Percentiles rank a stretch among this genome's conserved stretches.
Conservation (phyloP, 2,329 filamentous ascomycete genomes). For the Penicillium sp. region DNA sequence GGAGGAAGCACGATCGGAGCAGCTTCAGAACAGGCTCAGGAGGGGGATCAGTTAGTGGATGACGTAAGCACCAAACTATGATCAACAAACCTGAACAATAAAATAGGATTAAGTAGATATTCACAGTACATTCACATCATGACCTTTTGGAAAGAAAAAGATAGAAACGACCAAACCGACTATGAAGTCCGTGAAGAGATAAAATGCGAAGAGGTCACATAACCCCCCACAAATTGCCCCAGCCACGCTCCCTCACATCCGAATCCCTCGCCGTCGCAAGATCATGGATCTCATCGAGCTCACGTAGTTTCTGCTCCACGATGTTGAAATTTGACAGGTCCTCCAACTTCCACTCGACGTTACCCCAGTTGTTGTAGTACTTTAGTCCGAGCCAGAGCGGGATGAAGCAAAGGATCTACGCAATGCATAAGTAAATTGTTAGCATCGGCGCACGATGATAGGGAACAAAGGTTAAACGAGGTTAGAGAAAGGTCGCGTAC, state of each 20-base stretch:
- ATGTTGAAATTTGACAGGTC: slow-evolving; percentile 36
- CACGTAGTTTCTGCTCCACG: slow-evolving; percentile 35
- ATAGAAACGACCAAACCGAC: no score
- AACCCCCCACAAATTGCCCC: slow-evolving; percentile 24
- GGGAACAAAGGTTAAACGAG: neutral
- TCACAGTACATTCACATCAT: no score
- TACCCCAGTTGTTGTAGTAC: slow-evolving; percentile 20
- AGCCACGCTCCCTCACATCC: slow-evolving; percentile 8
- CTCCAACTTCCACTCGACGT: slow-evolving; percentile 35
- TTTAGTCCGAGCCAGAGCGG: slow-evolving; percentile 37
- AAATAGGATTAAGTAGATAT: no score
- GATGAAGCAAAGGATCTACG: slow-evolving; percentile 38
- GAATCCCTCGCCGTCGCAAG: slow-evolving; percentile 21
- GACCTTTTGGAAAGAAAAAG: no score
- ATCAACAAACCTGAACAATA: no score
- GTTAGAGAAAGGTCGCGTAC: slow-evolving; percentile 32
- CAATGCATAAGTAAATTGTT: neutral
- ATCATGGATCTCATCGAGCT: slow-evolving; percentile 36
- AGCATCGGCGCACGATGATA: neutral
- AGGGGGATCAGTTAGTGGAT: no score
- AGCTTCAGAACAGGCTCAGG: no score
- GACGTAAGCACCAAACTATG: no score
- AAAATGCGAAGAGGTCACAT: neutral
- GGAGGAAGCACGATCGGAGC: no score
- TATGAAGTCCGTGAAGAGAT: neutral